Evolutionary conservation across 2,329 filamentous ascomycete species (phyloP).

Genomic region (Nothophaeocryptopus gaeumannii): DNA sequence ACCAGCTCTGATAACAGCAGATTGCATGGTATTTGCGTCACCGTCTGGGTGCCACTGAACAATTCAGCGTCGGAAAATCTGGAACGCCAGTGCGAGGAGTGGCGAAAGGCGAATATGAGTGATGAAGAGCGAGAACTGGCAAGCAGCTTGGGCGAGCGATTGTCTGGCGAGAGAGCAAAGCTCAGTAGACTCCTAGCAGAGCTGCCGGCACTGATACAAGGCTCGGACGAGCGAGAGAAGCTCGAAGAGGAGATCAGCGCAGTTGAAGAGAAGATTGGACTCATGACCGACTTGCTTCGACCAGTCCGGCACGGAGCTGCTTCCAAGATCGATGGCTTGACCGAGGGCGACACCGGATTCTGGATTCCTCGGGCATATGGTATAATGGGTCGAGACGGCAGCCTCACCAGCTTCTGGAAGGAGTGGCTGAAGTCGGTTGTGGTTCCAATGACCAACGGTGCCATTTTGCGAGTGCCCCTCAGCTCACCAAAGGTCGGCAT

Average conservation of each 20-base stretch:
- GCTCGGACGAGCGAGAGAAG: conserved; percentile 73
- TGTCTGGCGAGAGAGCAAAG: conserved; percentile 84
- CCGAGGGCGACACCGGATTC: conserved; percentile 88
- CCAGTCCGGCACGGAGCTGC: conserved; percentile 91
- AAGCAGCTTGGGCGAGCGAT: conserved; percentile 80
- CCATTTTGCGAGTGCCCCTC: conserved; percentile 74
- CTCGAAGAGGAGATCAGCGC: conserved; percentile 93
- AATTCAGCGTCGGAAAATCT: conserved; percentile 78
- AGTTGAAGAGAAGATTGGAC: conserved; percentile 92
- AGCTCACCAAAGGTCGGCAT: conserved; percentile 87
- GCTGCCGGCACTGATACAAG: conserved; percentile 75
- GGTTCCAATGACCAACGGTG: conserved; percentile 93
- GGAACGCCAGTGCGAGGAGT: conserved; percentile 60
- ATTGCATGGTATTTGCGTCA: conserved; percentile 85
- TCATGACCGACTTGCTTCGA: conserved; percentile 94
- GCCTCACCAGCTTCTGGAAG: conserved; percentile 91
- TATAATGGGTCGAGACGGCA: conserved; percentile 79
- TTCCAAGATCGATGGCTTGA: conserved; percentile 94
- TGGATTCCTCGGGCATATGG: conserved; percentile 96
- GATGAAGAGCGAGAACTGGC: conserved; percentile 88
- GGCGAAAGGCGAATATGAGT: conserved; percentile 69
- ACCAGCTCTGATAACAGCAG: conserved; percentile 89
- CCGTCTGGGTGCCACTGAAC: conserved; percentile 87
- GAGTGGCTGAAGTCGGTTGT: conserved; percentile 93
- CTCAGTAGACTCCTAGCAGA: conserved; percentile 82